phyloP scores from a whole-genome alignment of 2,329 filamentous ascomycete genomes.

The Lecanicillium sp. region DNA sequence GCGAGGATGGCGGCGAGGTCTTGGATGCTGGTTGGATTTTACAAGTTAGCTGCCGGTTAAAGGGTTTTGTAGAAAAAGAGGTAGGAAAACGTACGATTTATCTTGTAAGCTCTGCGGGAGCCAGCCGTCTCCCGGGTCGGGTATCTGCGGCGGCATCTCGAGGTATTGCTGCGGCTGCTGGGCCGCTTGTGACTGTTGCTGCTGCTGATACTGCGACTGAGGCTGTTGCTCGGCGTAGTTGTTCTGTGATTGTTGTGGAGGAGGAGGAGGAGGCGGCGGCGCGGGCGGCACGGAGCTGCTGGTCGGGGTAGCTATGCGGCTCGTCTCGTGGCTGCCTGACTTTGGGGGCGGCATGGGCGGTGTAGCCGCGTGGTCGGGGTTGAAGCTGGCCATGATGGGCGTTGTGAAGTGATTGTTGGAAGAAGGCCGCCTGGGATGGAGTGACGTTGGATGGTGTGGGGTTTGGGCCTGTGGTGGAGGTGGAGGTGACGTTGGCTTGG shows the following conservation, averaged over 20 bases:
- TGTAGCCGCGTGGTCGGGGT: conserved; percentile 21
- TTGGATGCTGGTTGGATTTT: conserved; percentile 60
- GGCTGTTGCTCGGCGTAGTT: conserved; percentile 17
- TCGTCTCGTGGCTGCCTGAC: conserved; percentile 60
- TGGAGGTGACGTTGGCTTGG: no score
- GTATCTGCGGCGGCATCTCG: conserved; percentile 28
- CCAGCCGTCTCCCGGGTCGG: conserved; percentile 66
- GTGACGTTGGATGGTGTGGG: no score
- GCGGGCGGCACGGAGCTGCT: conserved; percentile 37
- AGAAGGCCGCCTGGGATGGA: no score
- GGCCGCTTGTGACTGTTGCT: conserved; percentile 8
- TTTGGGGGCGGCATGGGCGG: conserved; percentile 68
- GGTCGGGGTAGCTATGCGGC: conserved; percentile 57
- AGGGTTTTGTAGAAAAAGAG: neutral
- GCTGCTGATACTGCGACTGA: conserved; percentile 9
- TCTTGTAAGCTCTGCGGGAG: conserved; percentile 69
- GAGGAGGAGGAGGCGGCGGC: conserved; percentile 25
- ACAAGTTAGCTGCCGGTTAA: conserved; percentile 10
- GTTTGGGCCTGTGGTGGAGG: no score
- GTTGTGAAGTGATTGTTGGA: neutral
- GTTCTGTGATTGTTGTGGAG: neutral
- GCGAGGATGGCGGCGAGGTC: conserved; percentile 67
- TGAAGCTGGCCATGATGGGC: conserved; percentile 20
- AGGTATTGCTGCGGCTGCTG: conserved; percentile 12
- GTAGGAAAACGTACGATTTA: conserved; percentile 58